These are phyloP conservation scores for Dissophora globulifera DNA, from an alignment of 192 early-diverging fungal species.

Conservation along the genomic window DNA sequence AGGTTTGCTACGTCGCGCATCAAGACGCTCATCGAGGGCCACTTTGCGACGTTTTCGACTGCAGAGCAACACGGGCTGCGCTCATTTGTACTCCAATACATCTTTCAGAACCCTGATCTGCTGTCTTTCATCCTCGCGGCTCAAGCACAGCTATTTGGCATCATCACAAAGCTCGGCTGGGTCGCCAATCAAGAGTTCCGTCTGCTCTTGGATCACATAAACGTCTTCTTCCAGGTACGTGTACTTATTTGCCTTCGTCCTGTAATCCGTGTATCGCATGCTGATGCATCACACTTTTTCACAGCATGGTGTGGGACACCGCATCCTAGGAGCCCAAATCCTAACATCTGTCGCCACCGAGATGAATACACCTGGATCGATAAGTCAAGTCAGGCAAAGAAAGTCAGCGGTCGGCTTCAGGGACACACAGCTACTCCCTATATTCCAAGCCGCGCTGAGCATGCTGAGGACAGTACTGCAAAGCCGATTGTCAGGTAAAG, in stretches of 20 bases:
- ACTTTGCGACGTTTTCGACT: constrained; percentile 29
- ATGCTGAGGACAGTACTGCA: constrained; percentile 32
- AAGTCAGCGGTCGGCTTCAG: constrained; percentile 46
- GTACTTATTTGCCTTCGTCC: too few species aligned
- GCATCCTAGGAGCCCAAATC: constrained; percentile 22
- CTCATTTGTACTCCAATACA: constrained; percentile 67
- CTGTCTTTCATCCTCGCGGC: constrained; percentile 65
- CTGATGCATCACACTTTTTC: too few species aligned
- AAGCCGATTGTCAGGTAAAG: constrained; percentile 19
- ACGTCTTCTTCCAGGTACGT: constrained; percentile 68
- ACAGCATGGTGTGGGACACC: constrained; percentile 22
- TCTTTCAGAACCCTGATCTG: constrained; percentile 61
- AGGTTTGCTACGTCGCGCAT: constrained; percentile 49
- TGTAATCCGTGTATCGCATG: too few species aligned
- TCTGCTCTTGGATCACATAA: constrained; percentile 59
- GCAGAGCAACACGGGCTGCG: constrained; percentile 48
- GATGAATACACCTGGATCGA: constrained; percentile 29
- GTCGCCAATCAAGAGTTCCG: constrained; percentile 72
- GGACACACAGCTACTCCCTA: constrained; percentile 37
- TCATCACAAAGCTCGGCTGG: constrained; percentile 80
- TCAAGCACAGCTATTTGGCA: constrained; percentile 67
- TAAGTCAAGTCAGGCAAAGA: constrained; percentile 23
- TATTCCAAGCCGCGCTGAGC: constrained; percentile 26
- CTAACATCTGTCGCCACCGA: constrained; percentile 24
- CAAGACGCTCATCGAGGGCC: constrained; percentile 29